Conservation (phyloP, 257 asterid genomes). For the Fraxinus pennsylvanica region DNA sequence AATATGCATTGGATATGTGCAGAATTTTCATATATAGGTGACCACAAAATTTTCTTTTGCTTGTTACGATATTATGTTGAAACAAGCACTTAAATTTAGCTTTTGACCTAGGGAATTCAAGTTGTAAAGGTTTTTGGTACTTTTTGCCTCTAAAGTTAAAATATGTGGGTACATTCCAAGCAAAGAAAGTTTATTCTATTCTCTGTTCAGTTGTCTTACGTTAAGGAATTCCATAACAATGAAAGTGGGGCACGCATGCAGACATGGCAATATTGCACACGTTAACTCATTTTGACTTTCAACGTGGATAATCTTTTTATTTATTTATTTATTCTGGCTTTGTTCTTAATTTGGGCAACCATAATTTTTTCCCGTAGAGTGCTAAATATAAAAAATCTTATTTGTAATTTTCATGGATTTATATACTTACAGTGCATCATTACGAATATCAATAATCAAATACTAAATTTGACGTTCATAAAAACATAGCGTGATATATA, state of each 20-base stretch:
- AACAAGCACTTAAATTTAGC: background rate
- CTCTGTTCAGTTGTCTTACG: background rate
- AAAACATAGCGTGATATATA: too few relatives aligned
- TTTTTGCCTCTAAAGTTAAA: background rate
- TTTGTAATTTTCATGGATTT: too few relatives aligned
- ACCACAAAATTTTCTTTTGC: too few relatives aligned
- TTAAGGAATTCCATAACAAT: constrained; percentile 22
- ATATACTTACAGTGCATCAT: too few relatives aligned
- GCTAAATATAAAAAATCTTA: too few relatives aligned
- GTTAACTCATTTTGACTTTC: constrained; percentile 30
- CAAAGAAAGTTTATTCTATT: constrained; percentile 14
- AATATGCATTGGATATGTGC: too few relatives aligned
- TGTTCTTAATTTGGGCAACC: background rate
- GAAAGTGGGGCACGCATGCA: constrained; percentile 39
- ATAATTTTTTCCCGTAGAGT: too few relatives aligned
- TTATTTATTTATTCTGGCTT: background rate
- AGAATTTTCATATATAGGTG: too few relatives aligned
- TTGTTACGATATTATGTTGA: background rate
- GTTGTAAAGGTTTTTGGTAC: background rate
- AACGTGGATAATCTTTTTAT: background rate
- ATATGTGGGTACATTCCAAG: constrained; percentile 14
- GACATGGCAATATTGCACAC: constrained; percentile 25
- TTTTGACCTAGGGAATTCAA: background rate
- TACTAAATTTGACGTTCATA: too few relatives aligned
- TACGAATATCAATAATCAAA: too few relatives aligned